phyloP scores from a whole-genome alignment of 805 yeast genomes.

The Starmerella apicola region DNA sequence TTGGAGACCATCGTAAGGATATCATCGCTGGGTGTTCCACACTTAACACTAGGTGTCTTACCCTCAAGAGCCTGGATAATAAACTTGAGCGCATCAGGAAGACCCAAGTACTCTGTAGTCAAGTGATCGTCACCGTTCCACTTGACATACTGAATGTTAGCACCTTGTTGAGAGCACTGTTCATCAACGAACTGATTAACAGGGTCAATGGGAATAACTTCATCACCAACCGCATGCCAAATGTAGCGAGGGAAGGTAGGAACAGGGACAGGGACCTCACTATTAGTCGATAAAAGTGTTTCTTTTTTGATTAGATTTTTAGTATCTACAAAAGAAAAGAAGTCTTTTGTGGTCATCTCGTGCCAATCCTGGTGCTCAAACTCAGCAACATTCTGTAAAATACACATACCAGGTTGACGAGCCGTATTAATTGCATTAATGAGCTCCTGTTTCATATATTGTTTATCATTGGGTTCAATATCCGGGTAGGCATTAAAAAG shows the following conservation, averaged over 20 bases:
- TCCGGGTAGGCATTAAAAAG: conserved; percentile 17
- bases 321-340: neutral
- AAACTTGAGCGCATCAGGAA: conserved; percentile 15
- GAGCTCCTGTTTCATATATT: neutral
- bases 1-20: conserved; percentile 1
- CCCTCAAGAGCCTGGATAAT: conserved; percentile 5
- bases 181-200: conserved; percentile 13
- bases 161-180: conserved; percentile 11
- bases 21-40: conserved; percentile 1
- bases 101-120: conserved; percentile 4
- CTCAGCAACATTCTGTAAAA: neutral
- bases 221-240: conserved; percentile 21
- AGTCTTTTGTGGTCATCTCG: neutral
- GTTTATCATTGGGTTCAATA: neutral
- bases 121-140: conserved; percentile 8
- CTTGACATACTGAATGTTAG: too few species aligned
- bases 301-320: conserved; percentile 8
- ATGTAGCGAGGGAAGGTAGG: conserved; percentile 20
- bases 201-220: conserved; percentile 16
- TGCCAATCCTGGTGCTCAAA: neutral
- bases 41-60: neutral
- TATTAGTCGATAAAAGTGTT: conserved; percentile 3
- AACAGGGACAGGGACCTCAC: conserved; percentile 11
- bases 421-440: neutral
- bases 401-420: neutral